Percentiles rank a stretch among this genome's conserved stretches.
These are phyloP conservation scores for Camellia lanceoleosa DNA, from an alignment of 148 eudicot species.

Conservation along the genomic window DNA sequence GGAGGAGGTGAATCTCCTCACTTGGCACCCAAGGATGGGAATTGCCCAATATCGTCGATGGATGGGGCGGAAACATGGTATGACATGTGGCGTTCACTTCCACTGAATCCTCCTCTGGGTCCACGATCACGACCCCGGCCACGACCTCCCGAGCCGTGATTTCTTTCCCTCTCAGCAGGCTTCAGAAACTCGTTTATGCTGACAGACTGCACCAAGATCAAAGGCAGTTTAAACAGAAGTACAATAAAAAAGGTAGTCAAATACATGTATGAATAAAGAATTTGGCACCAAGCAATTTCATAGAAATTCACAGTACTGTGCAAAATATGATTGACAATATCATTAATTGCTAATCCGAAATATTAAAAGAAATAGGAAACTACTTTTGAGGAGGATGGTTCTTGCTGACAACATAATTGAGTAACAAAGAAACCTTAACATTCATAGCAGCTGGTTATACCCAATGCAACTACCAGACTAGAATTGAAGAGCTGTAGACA, in stretches of 20 bases:
- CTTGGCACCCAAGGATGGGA: conserved; percentile 50
- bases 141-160: conserved; percentile 46
- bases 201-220: conserved; percentile 32
- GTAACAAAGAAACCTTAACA: too few species aligned
- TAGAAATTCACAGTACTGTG: not conserved
- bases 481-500: not conserved
- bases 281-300: not conserved
- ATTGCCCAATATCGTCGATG: conserved; percentile 45
- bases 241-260: not conserved
- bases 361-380: not conserved
- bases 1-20: conserved; percentile 18
- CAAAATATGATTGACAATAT: not conserved
- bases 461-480: too few species aligned
- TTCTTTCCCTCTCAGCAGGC: conserved; percentile 48
- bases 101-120: conserved; percentile 36
- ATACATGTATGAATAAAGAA: not conserved
- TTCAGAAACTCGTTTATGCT: conserved; percentile 59
- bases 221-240: not conserved
- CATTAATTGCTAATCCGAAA: not conserved
- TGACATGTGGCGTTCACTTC: conserved; percentile 33
- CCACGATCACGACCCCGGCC: conserved; percentile 58
- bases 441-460: too few species aligned
- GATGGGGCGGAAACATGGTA: conserved; percentile 36
- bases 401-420: too few species aligned
- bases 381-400: too few species aligned